Evolutionary conservation across 768 basidiomycete species (phyloP).

Genomic region (Lactarius psammicola): DNA sequence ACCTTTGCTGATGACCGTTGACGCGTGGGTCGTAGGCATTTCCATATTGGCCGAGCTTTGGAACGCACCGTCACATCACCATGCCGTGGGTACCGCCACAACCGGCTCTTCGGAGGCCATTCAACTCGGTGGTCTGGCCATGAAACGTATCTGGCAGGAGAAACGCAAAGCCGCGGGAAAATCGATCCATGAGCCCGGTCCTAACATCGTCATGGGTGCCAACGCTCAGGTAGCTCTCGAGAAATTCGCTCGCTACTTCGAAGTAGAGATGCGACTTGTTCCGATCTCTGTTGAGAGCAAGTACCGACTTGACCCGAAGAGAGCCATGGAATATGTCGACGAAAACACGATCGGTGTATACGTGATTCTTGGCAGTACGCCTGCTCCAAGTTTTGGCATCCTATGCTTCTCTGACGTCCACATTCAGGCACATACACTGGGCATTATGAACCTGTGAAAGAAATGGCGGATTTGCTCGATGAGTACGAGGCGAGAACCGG

Average conservation of each 20-base stretch:
- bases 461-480: constrained; percentile 73
- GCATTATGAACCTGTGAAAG: constrained; percentile 78
- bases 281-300: constrained; percentile 66
- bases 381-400: not conserved
- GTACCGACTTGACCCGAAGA: constrained; percentile 72
- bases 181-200: constrained; percentile 62
- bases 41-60: constrained; percentile 66
- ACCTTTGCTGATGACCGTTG: constrained; percentile 34
- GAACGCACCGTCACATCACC: constrained; percentile 54
- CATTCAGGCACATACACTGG: constrained; percentile 47
- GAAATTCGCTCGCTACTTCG: constrained; percentile 68
- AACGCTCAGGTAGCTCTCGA: constrained; percentile 71
- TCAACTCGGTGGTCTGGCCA: constrained; percentile 67
- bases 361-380: constrained; percentile 53
- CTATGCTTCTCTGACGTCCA: constrained; percentile 4
- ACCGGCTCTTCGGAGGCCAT: constrained; percentile 72
- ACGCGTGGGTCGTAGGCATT: constrained; percentile 45
- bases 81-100: constrained; percentile 67
- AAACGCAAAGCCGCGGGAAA: constrained; percentile 64
- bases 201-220: constrained; percentile 63
- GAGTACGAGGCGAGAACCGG: constrained; percentile 50
- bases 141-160: constrained; percentile 71
- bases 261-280: constrained; percentile 63
- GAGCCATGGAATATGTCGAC: constrained; percentile 62
- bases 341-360: constrained; percentile 74